Base-by-base conservation (phyloP, 2,329 filamentous ascomycete genomes). In the Ophiostoma sp. region DNA sequence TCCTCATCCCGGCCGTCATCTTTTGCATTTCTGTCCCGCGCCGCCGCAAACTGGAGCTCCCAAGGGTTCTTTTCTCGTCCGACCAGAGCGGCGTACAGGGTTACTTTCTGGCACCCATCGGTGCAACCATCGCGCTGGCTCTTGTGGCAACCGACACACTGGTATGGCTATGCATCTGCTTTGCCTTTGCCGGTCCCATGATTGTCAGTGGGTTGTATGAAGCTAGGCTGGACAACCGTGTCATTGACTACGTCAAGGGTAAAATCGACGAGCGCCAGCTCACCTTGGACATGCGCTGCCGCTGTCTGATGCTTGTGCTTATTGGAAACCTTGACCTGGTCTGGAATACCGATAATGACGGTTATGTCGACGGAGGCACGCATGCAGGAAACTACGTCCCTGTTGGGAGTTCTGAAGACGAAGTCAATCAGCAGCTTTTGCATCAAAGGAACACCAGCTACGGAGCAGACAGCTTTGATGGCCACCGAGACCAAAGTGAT, bases 161-260 rank as follows among this genome's bases (percentile, higher is more conserved):
- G 6, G 45, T 74, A 18, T 76, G 75, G 75, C 68, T 76, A 2
- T 72, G 72, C 16, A 72, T 73, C 11, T 74, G 73, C 38, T 75
- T 76, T 27, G 74, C 74, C 1, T 71, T 75, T 36, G 69, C 74
- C 1, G 75, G 74, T 6, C 75, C 75, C 27, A 76, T 76, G 73
- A 73, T 76, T 18, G 16, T 76, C 40, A 74, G 73, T 55, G 75
- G 74, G 1, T 62, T 76, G 1, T 76, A 76, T 64, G 75, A 76
- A 41, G 74, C 75, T n/a, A 67, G 73, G 49, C 69, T 76, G 14
- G 75, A 76, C 66, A 74, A 73, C 40, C 52, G 68, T 3, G 70
- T 75, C 9, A 66, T 76, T 7, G 40, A 63, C 7, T 63, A 42
- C 40, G 40, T 63, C 60, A 63, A 63, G 38, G 60, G 40, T 11